Evolutionary conservation across 2,329 filamentous ascomycete species (phyloP), one percentile per base, ranked within the genome.

Genomic region (Alternaria metachromatica): DNA sequence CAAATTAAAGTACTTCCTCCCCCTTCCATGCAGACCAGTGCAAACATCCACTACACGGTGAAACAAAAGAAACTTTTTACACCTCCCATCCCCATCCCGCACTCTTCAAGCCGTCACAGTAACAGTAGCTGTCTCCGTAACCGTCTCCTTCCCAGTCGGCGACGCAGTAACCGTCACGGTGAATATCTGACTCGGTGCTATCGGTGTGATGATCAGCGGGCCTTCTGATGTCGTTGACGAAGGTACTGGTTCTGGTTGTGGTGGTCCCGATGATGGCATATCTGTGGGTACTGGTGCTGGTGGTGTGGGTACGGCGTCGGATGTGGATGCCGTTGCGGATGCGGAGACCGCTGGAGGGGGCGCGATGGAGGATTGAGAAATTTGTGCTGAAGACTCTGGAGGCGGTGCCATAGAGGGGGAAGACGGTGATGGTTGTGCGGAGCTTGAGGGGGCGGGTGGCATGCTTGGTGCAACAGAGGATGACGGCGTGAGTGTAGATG

Each of bases 101-200:
- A 30, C 6, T n/a, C 5, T 10, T 55, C 15, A 70, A 30, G 65
- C 69, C 26, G 69, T 72, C 15, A 72, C 73, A 37, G 68, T 74
- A 8, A 70, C 68, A 18, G 69, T 74, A 3, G 61, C 64, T 3
- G 76, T 79, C 45, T 69, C 73, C 2, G 68, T 76, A 2, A 73
- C 67, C 0, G 74, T 80, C 48, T 76, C 76, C 56, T 70, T 78
- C 60, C 72, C 73, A 11, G 72, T 79, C 33, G 67, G 67, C 5
- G 75, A 78, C 41, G 69, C 70, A 13, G 76, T 78, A 10, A 71
- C 73, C 2, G 77, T 79, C 15, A 80, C 66, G 0, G 76, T 78
- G n/a, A 79, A 77, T 0, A 78, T 65, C 60, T 77, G 76, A 46
- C 68, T 74, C 5, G 71, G 69, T 28, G 74, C 66, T 55, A 79